phyloP scores from a whole-genome alignment of 2,329 filamentous ascomycete genomes.

The Ophioceras dolichostomum region DNA sequence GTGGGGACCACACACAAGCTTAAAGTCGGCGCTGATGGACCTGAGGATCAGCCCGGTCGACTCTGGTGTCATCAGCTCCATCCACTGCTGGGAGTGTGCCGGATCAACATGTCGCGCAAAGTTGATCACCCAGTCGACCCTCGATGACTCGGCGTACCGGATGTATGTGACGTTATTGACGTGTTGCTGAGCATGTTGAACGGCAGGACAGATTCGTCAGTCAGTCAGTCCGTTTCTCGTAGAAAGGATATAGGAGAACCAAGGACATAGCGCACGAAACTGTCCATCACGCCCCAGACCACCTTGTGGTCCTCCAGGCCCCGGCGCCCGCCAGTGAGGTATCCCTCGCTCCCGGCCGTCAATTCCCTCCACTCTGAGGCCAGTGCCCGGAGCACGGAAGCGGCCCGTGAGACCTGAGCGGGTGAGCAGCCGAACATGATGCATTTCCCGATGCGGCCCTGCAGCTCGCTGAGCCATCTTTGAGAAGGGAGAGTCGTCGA shows the following conservation, averaged over 20 bases:
- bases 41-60: conserved; percentile 64
- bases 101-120: conserved; percentile 53
- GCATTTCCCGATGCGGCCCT: conserved; percentile 58
- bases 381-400: conserved; percentile 44
- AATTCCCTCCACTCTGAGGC: conserved; percentile 59
- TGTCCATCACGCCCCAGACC: conserved; percentile 78
- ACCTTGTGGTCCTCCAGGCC: conserved; percentile 56
- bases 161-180: conserved; percentile 83
- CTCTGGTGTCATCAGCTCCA: conserved; percentile 52
- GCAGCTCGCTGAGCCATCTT: conserved; percentile 59
- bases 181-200: conserved; percentile 55
- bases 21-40: conserved; percentile 73
- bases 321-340: conserved; percentile 48
- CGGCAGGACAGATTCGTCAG: no score
- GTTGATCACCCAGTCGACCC: conserved; percentile 67
- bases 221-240: no score
- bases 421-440: conserved; percentile 58
- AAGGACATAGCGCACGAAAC: conserved; percentile 19
- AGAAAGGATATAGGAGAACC: no score
- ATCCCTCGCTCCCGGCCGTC: conserved; percentile 64
- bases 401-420: conserved; percentile 44
- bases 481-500: not conserved
- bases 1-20: conserved; percentile 77
- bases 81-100: conserved; percentile 50
- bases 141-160: conserved; percentile 69